Evolutionary conservation across 352 stramenopile genomes (phyloP), one percentile per base, ranked within the genome.

Genomic region (Phytopythium vexans): DNA sequence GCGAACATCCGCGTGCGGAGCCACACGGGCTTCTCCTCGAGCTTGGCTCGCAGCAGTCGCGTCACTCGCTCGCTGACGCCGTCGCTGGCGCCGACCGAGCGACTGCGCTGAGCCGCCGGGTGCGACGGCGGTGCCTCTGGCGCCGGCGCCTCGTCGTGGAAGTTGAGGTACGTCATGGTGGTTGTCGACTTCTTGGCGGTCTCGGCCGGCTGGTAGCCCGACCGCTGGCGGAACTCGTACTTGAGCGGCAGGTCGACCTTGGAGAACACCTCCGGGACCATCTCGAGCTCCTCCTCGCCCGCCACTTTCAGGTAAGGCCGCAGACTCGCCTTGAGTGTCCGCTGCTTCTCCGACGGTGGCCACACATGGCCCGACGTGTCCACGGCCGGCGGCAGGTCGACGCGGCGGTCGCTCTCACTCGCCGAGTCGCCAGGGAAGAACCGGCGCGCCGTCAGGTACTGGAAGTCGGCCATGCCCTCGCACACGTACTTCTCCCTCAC

Each of bases 391-490:
- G 46, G 6, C 21, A 27, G 21, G 21, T 27, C 21, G 21, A 27
- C 21, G 21, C 21, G 21, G 21, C 21, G 21, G 21, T 27, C 21
- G 21, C 21, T 27, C 41, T 47, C 38, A 27, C 51, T 32, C 14
- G 44, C 41, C 31, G 54, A 60, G 27, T 74, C 49, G 11, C 55
- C 52, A 46, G 74, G 70, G 44, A 81, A 84, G 56, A 90, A 93
- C 16, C 68, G 62, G 12, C 68, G 52, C 16, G 81, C 66, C 1
- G 83, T 89, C 34, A 93, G 80, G 65, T 88, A 93, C 64, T 93
- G 83, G 62, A 90, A 93, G 59, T 93, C 83, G 32, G 82, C 83
- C 81, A 93, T 90, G 52, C 83, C 83, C 63, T 93, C 79, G 52
- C 83, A 92, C 42, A 92, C 79, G 54, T 89, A 93, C 58, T 91